phyloP scores from a whole-genome alignment of 2,329 filamentous ascomycete species.

The Helminthosporium solani region DNA sequence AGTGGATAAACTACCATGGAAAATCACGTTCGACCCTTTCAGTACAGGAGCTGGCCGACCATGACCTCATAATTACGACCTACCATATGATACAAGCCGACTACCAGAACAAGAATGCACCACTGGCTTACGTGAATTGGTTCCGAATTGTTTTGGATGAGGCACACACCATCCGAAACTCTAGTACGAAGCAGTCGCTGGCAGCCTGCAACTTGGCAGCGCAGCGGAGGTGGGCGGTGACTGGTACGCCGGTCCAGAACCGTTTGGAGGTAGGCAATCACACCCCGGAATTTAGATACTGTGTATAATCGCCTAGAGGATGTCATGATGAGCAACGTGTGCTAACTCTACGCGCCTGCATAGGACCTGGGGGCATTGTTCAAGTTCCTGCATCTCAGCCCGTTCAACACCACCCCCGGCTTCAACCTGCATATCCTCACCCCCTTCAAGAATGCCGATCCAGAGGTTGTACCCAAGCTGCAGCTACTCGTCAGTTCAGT shows the following conservation, averaged over 20 bases:
- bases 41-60: slow-evolving; percentile 65
- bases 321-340: not conserved
- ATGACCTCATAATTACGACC: slow-evolving; percentile 87
- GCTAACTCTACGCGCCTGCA: slow-evolving; percentile 6
- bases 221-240: slow-evolving; percentile 91
- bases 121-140: slow-evolving; percentile 80
- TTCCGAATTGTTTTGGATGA: slow-evolving; percentile 94
- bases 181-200: slow-evolving; percentile 77
- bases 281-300: not conserved
- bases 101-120: slow-evolving; percentile 59
- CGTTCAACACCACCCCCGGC: slow-evolving; percentile 74
- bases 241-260: slow-evolving; percentile 94
- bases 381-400: slow-evolving; percentile 78
- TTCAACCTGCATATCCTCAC: slow-evolving; percentile 80
- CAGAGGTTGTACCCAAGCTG: slow-evolving; percentile 79
- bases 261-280: slow-evolving; percentile 57
- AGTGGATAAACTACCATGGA: slow-evolving; percentile 85
- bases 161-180: slow-evolving; percentile 90
- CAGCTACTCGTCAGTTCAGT: slow-evolving; percentile 92
- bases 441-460: slow-evolving; percentile 84
- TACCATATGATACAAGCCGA: slow-evolving; percentile 88
- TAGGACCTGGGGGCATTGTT: slow-evolving; percentile 79
- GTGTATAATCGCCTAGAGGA: not conserved
- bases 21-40: slow-evolving; percentile 64
- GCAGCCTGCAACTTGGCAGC: slow-evolving; percentile 79